Percentiles rank a stretch among this genome's conserved stretches.
These are phyloP conservation scores for Cryptosporidium viatorum DNA, from an alignment of 169 alveolate species.

Conservation along the genomic window DNA sequence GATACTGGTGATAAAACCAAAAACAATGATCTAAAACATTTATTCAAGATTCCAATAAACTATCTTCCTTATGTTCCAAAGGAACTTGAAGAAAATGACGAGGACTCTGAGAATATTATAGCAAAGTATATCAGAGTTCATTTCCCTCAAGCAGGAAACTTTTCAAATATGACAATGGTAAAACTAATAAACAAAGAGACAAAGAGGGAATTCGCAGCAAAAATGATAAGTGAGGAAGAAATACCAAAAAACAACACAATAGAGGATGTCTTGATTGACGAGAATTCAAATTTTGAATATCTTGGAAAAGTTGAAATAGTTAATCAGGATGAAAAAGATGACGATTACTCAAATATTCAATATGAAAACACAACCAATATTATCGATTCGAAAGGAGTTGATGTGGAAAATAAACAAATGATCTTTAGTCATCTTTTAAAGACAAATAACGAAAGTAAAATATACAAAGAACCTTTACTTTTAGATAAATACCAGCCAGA, in stretches of 20 bases:
- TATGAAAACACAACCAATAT: not conserved
- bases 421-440: not conserved
- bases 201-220: conserved; percentile 62
- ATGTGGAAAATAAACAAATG: not conserved
- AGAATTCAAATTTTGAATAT: conserved; percentile 43
- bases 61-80: conserved; percentile 40
- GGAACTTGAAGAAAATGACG: not conserved
- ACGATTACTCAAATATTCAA: not conserved
- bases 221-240: conserved; percentile 27
- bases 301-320: conserved; percentile 68
- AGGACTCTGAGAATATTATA: not conserved
- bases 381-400: not conserved
- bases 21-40: not conserved
- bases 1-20: not conserved
- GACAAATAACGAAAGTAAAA: not conserved
- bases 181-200: conserved; percentile 52
- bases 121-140: conserved; percentile 35
- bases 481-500: conserved; percentile 72
- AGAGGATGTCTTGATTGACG: conserved; percentile 28
- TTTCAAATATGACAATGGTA: conserved; percentile 42
- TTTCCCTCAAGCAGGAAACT: conserved; percentile 69
- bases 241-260: conserved; percentile 16
- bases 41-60: conserved; percentile 21
- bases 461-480: conserved; percentile 33
- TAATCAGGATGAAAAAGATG: not conserved